Evolutionary conservation across 2,329 filamentous ascomycete species (phyloP), one percentile per base, ranked within the genome.

Genomic region (Didymosphaeria variabile): DNA sequence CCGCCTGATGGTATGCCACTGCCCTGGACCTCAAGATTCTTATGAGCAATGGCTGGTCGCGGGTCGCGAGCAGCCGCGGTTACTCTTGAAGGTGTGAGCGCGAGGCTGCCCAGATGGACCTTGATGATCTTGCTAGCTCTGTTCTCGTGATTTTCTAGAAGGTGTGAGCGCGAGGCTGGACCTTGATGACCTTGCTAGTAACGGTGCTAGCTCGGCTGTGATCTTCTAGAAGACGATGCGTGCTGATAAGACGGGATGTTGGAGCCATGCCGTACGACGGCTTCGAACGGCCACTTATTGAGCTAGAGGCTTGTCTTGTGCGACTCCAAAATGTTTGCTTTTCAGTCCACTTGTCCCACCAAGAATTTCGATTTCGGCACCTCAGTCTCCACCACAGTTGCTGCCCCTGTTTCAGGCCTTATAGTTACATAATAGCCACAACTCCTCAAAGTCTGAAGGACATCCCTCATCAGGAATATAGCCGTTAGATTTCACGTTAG

Each of bases 41-140:
- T n/a, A 7, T 17, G 17, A 40, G 17, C 17, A 40, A n/a, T 15
- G 38, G 38, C 38, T 40, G 38, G 8, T 5, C 6, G 38, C 38
- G 38, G 5, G 38, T 40, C 38, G 38, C 38, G 38, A n/a, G 38
- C 36, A 17, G 36, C 36, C 36, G 13, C 8, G 36, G 36, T 38
- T 38, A 17, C n/a, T 38, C 6, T 17, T 40, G 17, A n/a, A 40
- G 7, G 38, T 40, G 17, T 40, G 38, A 40, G 38, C 15, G 47
- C 47, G 31, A 51, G 47, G 47, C 47, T n/a, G n/a, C n/a, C n/a
- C n/a, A n/a, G n/a, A n/a, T 51, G 47, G 47, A 34, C 29, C 1
- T 7, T 15, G 9, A 17, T 40, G 36, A 40, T 34, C 29, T 34
- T 31, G 12, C 46, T 10, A 36, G 31, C n/a, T n/a, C n/a, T n/a